Conservation (phyloP, 371 early-diverging fungal species). For the Mycotypha africana region DNA sequence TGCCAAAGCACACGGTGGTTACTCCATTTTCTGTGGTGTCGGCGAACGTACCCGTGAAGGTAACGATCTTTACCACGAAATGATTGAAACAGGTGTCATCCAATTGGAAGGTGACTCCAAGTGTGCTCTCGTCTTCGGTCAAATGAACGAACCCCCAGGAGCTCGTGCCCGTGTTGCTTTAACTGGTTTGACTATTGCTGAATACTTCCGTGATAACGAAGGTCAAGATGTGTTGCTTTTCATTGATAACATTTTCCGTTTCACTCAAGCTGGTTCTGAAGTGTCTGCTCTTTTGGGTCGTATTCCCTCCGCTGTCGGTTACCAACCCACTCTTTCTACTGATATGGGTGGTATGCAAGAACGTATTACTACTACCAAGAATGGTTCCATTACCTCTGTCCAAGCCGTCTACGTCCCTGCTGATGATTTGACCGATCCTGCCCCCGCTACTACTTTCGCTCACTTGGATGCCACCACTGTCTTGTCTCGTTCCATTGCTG, state of each 20-base stretch:
- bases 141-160: conserved; percentile 99
- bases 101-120: conserved; percentile 90
- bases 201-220: conserved; percentile 98
- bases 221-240: conserved; percentile 98
- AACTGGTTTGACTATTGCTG: conserved; percentile 96
- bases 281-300: conserved; percentile 96
- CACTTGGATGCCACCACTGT: conserved; percentile 99
- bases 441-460: conserved; percentile 97
- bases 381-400: conserved; percentile 98
- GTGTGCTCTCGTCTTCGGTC: conserved; percentile 95
- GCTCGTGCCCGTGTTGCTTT: conserved; percentile 98
- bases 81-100: conserved; percentile 93
- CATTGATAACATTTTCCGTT: conserved; percentile 96
- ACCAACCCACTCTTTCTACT: conserved; percentile 95
- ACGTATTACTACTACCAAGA: conserved; percentile 98
- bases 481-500: conserved; percentile 96
- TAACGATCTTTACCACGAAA: conserved; percentile 97
- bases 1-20: conserved; percentile 97
- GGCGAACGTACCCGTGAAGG: conserved; percentile 98
- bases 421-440: conserved; percentile 98
- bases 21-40: conserved; percentile 95
- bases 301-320: conserved; percentile 99
- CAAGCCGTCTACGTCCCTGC: conserved; percentile 97
- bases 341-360: conserved; percentile 98
- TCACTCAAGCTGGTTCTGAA: conserved; percentile 89